Evolutionary conservation across 805 yeast species (phyloP).

Genomic region (Candida khao-thaluensis): DNA sequence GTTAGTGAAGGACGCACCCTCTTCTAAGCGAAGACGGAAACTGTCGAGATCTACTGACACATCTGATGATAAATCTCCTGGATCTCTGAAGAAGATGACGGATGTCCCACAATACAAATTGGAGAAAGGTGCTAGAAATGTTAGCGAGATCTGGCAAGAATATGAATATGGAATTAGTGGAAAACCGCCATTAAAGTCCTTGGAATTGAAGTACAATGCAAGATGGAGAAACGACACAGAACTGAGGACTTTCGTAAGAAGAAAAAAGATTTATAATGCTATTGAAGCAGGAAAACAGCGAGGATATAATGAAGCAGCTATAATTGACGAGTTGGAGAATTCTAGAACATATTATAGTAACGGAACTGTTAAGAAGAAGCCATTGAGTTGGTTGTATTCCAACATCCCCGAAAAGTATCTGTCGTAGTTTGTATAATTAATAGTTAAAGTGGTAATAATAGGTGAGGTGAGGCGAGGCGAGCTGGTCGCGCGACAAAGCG

Average conservation of each 20-base stretch:
- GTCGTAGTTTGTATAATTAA: neutral
- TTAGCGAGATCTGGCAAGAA: slow-evolving; percentile 57
- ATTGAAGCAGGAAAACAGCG: slow-evolving; percentile 48
- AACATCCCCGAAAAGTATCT: slow-evolving; percentile 27
- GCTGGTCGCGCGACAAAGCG: slow-evolving; percentile 1
- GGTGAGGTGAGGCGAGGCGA: no score
- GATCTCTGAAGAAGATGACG: slow-evolving; percentile 1
- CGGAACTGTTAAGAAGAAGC: slow-evolving; percentile 36
- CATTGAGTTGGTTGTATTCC: slow-evolving; percentile 30
- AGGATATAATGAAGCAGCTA: slow-evolving; percentile 43
- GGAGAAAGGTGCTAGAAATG: slow-evolving; percentile 33
- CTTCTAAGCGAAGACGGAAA: slow-evolving; percentile 8
- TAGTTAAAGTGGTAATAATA: no score
- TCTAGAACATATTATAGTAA: slow-evolving; percentile 41
- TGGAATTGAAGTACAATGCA: slow-evolving; percentile 50
- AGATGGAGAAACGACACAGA: slow-evolving; percentile 59
- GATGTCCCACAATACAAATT: slow-evolving; percentile 25
- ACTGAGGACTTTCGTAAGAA: slow-evolving; percentile 50
- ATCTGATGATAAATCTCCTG: slow-evolving; percentile 10
- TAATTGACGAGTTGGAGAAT: slow-evolving; percentile 48
- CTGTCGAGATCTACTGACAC: slow-evolving; percentile 11
- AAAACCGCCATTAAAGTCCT: slow-evolving; percentile 50
- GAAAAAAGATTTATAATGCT: slow-evolving; percentile 55
- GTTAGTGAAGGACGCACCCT: slow-evolving; percentile 2
- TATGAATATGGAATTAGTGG: slow-evolving; percentile 51